Evolutionary conservation across 352 stramenopile species (phyloP).

Genomic region (Phytophthora rubi): DNA sequence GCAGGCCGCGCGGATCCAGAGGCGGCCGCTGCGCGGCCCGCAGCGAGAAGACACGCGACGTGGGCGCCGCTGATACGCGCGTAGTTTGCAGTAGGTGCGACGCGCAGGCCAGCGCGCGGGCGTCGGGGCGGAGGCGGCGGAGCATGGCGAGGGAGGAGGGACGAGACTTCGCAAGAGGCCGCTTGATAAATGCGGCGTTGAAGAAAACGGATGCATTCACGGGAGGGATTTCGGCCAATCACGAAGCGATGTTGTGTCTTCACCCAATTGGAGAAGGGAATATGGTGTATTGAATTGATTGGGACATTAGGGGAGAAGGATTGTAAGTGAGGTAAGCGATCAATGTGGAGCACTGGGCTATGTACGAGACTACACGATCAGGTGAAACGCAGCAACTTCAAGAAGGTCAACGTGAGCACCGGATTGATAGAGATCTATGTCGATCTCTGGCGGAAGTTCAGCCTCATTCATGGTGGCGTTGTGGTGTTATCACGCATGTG

Average conservation of each 20-base stretch:
- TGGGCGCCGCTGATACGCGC: conserved; percentile 4
- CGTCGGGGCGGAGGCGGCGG: conserved; percentile 22
- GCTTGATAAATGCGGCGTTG: too few species aligned
- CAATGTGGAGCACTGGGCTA: not conserved
- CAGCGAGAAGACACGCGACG: conserved; percentile 27
- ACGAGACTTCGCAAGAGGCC: not conserved
- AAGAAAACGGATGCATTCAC: conserved; percentile 1
- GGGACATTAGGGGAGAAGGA: not conserved
- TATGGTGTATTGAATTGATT: too few species aligned
- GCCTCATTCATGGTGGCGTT: too few species aligned
- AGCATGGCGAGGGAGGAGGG: conserved; percentile 25
- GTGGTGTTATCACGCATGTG: too few species aligned
- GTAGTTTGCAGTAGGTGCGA: conserved; percentile 25
- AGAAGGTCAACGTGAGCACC: conserved; percentile 6
- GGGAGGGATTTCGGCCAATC: not conserved
- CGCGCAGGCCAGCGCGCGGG: conserved; percentile 11
- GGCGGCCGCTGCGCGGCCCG: conserved; percentile 6
- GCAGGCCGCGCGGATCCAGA: conserved; percentile 1
- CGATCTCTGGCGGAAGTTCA: too few species aligned
- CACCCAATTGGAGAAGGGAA: too few species aligned
- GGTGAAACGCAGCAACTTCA: conserved; percentile 26
- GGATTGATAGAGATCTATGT: too few species aligned
- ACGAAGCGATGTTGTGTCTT: too few species aligned
- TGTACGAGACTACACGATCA: conserved; percentile 1
- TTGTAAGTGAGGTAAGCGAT: not conserved